Evolutionary conservation across 768 basidiomycete genomes (phyloP).

Genomic region (Tulasnella sp.): DNA sequence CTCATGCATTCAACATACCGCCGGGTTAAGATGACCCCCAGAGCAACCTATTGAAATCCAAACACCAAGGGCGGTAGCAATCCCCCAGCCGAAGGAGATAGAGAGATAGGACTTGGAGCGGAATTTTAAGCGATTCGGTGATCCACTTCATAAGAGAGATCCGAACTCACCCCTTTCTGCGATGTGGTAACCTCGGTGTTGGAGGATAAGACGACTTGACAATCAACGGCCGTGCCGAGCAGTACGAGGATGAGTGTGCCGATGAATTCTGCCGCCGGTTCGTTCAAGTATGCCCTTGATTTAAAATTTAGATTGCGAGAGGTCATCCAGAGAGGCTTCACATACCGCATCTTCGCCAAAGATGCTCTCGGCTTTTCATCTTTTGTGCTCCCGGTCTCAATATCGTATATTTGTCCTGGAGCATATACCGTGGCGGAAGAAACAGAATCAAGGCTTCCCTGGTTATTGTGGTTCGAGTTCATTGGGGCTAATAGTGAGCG

Average conservation of each 20-base stretch:
- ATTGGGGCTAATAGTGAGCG: neutral
- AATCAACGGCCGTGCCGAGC: constrained; percentile 16
- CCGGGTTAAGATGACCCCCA: constrained; percentile 23
- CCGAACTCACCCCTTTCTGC: constrained; percentile 6
- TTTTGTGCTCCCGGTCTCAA: neutral
- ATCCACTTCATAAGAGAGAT: too few species aligned
- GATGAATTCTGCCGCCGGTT: constrained; percentile 18
- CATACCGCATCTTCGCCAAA: neutral
- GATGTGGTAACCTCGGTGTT: neutral
- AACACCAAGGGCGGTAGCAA: constrained; percentile 20
- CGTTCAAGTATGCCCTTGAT: neutral
- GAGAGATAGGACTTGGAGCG: neutral
- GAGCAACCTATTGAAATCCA: constrained; percentile 19
- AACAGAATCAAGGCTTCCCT: neutral
- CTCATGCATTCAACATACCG: constrained; percentile 2
- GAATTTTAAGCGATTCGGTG: neutral
- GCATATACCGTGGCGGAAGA: neutral
- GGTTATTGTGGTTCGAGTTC: neutral
- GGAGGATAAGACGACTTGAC: constrained; percentile 14
- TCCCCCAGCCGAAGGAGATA: constrained; percentile 20
- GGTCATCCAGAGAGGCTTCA: neutral
- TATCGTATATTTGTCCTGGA: neutral
- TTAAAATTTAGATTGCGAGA: neutral
- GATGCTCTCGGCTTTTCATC: neutral
- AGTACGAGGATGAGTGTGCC: constrained; percentile 15